phyloP scores from a whole-genome alignment of 176 grass and related monocot genomes.

The Juncus inflexus region DNA sequence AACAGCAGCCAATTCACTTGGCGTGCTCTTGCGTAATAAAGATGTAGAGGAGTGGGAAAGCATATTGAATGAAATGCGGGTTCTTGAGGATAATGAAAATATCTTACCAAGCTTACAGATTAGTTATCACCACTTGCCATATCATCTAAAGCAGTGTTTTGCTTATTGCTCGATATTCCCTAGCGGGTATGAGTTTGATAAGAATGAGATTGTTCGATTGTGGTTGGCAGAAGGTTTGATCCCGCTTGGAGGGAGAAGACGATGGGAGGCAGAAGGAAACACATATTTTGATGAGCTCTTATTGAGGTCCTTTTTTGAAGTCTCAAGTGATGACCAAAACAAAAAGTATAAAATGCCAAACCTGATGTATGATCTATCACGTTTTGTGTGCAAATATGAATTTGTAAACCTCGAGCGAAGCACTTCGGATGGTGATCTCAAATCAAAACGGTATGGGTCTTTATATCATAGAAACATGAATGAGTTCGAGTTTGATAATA shows the following conservation, averaged over 20 bases:
- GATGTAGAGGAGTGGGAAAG: slow-evolving; percentile 40
- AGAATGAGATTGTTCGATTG: slow-evolving; percentile 44
- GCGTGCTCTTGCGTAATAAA: slow-evolving; percentile 34
- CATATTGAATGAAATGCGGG: slow-evolving; percentile 37
- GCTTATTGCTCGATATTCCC: slow-evolving; percentile 51
- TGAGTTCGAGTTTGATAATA: too few species aligned
- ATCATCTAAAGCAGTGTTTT: slow-evolving; percentile 50
- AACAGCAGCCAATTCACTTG: slow-evolving; percentile 49
- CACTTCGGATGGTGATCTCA: too few species aligned
- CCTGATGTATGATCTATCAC: slow-evolving; percentile 31
- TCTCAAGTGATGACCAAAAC: slow-evolving; percentile 5
- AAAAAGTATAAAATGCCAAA: slow-evolving; percentile 32
- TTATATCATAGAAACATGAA: too few species aligned
- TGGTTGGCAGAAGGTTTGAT: slow-evolving; percentile 63
- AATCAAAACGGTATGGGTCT: too few species aligned
- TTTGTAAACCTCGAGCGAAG: not conserved
- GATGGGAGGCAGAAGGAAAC: slow-evolving; percentile 30
- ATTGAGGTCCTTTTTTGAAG: slow-evolving; percentile 40
- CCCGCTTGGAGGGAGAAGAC: slow-evolving; percentile 12
- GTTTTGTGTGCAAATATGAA: not conserved
- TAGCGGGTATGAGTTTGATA: slow-evolving; percentile 41
- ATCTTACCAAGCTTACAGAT: slow-evolving; percentile 45
- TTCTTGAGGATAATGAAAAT: slow-evolving; percentile 31
- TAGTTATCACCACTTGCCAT: slow-evolving; percentile 60
- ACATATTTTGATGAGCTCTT: slow-evolving; percentile 43